Evolutionary conservation across 805 yeast species (phyloP).

Genomic region (Candida nanaspora): DNA sequence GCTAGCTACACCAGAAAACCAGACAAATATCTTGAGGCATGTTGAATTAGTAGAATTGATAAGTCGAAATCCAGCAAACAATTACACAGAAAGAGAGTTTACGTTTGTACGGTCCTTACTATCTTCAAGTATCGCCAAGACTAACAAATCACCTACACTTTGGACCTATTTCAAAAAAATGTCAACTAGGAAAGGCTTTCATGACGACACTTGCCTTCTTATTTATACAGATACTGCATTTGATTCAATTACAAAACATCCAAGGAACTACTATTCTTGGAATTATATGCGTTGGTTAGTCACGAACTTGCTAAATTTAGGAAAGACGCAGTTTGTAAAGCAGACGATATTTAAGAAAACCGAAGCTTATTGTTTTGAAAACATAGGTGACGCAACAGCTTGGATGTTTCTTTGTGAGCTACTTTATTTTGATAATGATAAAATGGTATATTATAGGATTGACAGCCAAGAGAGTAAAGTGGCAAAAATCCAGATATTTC

Average conservation of each 20-base stretch:
- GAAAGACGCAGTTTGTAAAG: not conserved
- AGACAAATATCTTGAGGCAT: slow-evolving; percentile 12
- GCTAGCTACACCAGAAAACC: slow-evolving; percentile 22
- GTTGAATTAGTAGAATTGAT: too few species aligned
- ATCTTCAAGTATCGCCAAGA: slow-evolving; percentile 17
- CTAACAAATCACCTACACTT: slow-evolving; percentile 27
- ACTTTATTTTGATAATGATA: not conserved
- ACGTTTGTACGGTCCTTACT: slow-evolving; percentile 10
- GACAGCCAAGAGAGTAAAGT: not conserved
- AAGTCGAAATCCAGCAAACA: too few species aligned
- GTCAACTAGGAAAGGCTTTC: not conserved
- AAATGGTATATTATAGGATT: not conserved
- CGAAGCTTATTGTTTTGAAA: slow-evolving; percentile 4
- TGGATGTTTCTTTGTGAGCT: slow-evolving; percentile 14
- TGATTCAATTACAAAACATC: slow-evolving; percentile 32
- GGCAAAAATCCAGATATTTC: not conserved
- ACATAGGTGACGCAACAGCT: slow-evolving; percentile 14
- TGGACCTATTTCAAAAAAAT: slow-evolving; percentile 22
- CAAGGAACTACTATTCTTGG: slow-evolving; percentile 43
- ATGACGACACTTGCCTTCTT: not conserved
- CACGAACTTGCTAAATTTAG: not conserved
- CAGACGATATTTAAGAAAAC: not conserved
- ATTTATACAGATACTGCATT: slow-evolving; percentile 15
- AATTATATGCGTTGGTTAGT: slow-evolving; percentile 3
- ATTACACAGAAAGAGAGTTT: slow-evolving; percentile 3